Evolutionary conservation across 257 asterid genomes (phyloP).

Genomic region (Avicennia marina): DNA sequence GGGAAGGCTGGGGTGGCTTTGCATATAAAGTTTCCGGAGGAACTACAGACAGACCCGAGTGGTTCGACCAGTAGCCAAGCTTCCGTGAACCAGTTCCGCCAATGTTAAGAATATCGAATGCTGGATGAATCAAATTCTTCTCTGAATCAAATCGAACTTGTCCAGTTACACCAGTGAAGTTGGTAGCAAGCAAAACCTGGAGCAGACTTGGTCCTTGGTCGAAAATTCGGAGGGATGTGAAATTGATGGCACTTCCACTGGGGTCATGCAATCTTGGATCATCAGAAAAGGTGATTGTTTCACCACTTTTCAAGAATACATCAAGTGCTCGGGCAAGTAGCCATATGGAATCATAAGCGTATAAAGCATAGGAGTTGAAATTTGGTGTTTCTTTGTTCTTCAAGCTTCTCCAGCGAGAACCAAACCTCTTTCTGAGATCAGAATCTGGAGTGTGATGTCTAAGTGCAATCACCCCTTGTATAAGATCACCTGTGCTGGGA

Average conservation of each 20-base stretch:
- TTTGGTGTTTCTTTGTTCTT: slow-evolving; percentile 23
- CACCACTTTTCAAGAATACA: slow-evolving; percentile 31
- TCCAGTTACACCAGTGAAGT: slow-evolving; percentile 60
- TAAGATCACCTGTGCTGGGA: slow-evolving; percentile 37
- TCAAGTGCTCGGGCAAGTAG: slow-evolving; percentile 63
- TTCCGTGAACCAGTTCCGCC: slow-evolving; percentile 53
- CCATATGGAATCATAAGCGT: slow-evolving; percentile 70
- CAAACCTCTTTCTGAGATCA: slow-evolving; percentile 35
- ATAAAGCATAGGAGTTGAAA: slow-evolving; percentile 59
- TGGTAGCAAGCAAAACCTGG: slow-evolving; percentile 32
- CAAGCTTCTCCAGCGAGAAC: slow-evolving; percentile 37
- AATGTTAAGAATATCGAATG: slow-evolving; percentile 55
- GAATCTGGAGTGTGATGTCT: slow-evolving; percentile 61
- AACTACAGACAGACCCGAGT: slow-evolving; percentile 47
- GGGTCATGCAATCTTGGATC: slow-evolving; percentile 43
- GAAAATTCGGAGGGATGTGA: slow-evolving; percentile 43
- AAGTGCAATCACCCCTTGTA: slow-evolving; percentile 63
- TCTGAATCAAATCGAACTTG: slow-evolving; percentile 45
- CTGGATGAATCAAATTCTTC: slow-evolving; percentile 47
- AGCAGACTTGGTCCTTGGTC: slow-evolving; percentile 58
- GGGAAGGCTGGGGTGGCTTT: slow-evolving; percentile 39
- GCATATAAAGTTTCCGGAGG: slow-evolving; percentile 43
- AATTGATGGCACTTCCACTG: slow-evolving; percentile 34
- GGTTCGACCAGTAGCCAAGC: slow-evolving; percentile 69
- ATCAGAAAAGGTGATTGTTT: slow-evolving; percentile 37